phyloP scores from a whole-genome alignment of 768 basidiomycete species.

The Hericium erinaceus region DNA sequence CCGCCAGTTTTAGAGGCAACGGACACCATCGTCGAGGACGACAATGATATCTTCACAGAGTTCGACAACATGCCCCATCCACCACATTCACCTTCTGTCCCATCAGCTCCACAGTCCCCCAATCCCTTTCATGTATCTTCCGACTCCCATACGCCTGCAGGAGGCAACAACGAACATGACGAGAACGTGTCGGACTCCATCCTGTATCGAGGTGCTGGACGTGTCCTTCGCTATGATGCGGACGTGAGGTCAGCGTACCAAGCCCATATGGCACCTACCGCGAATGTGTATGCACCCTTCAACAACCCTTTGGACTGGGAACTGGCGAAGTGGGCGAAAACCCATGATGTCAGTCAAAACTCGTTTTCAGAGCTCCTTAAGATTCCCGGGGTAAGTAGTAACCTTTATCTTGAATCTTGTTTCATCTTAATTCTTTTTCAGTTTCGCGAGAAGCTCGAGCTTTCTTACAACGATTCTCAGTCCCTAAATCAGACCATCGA shows the following conservation, averaged over 20 bases:
- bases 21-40: no score
- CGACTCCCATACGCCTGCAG: neutral
- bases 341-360: slow-evolving; percentile 6
- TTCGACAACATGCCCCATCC: no score
- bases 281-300: slow-evolving; percentile 11
- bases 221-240: neutral
- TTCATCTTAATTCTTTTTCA: no score
- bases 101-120: no score
- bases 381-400: slow-evolving; percentile 7
- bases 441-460: no score
- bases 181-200: neutral
- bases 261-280: no score
- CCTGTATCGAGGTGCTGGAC: neutral
- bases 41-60: no score
- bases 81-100: no score
- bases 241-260: neutral
- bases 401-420: neutral
- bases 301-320: slow-evolving; percentile 9
- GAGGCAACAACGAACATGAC: neutral
- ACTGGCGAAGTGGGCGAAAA: slow-evolving; percentile 14
- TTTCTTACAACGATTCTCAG: no score
- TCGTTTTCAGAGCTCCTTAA: slow-evolving; percentile 9
- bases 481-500: no score
- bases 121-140: neutral
- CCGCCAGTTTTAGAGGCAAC: no score